Conservation (phyloP, 768 basidiomycete species). For the Russula olivacea region DNA sequence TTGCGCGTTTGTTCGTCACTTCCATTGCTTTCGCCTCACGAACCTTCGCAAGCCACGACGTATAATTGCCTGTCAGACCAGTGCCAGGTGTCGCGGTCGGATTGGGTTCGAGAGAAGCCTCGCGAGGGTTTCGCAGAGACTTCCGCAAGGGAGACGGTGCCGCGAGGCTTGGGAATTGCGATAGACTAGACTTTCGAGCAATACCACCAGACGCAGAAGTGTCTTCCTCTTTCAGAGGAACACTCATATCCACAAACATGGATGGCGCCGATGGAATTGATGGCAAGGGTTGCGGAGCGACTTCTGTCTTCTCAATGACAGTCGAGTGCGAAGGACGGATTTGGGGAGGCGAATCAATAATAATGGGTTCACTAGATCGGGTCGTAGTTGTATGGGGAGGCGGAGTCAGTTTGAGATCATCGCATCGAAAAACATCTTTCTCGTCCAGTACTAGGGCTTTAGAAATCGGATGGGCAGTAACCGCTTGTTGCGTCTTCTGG, state of each 20-base stretch:
- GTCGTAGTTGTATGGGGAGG: not conserved
- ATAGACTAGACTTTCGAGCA: slow-evolving; percentile 37
- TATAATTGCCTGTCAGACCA: slow-evolving; percentile 53
- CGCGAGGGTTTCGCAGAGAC: slow-evolving; percentile 49
- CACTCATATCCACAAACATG: slow-evolving; percentile 20
- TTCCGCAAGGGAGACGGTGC: slow-evolving; percentile 66
- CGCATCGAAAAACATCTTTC: slow-evolving; percentile 32
- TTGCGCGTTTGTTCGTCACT: slow-evolving; percentile 30
- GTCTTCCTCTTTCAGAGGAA: slow-evolving; percentile 26
- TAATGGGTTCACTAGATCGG: not conserved
- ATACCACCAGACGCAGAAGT: slow-evolving; percentile 27
- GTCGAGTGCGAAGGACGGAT: not conserved
- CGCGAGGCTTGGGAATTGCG: slow-evolving; percentile 58
- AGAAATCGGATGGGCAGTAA: slow-evolving; percentile 8
- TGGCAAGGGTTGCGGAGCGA: not conserved
- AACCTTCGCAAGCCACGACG: slow-evolving; percentile 77
- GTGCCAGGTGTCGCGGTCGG: slow-evolving; percentile 33
- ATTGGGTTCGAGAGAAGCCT: slow-evolving; percentile 31
- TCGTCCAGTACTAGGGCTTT: slow-evolving; percentile 72
- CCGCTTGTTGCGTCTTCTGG: slow-evolving; percentile 44
- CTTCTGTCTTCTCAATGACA: slow-evolving; percentile 16
- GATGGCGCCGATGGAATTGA: slow-evolving; percentile 8
- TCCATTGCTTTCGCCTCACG: slow-evolving; percentile 55
- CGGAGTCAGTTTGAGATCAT: slow-evolving; percentile 4
- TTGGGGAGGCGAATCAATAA: not conserved